Evolutionary conservation across 768 basidiomycete species (phyloP).

Genomic region (Phaeotremella skinneri): DNA sequence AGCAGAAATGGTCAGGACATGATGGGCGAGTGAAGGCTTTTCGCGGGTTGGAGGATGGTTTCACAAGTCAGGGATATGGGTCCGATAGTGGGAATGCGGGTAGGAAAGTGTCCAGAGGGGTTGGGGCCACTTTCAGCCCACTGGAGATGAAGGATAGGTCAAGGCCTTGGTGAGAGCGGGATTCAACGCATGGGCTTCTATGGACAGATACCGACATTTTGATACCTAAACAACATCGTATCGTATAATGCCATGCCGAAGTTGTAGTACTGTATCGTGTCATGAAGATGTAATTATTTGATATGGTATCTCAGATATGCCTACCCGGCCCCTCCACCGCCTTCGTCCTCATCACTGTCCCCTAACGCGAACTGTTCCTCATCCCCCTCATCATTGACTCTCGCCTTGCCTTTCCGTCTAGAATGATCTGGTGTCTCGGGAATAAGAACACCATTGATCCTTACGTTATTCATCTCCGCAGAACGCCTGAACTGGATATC

Average conservation of each 20-base stretch:
- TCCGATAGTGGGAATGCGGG: neutral
- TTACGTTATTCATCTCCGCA: neutral
- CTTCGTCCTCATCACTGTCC: constrained; percentile 28
- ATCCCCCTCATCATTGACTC: constrained; percentile 5
- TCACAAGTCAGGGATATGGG: neutral
- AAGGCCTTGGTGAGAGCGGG: constrained; percentile 23
- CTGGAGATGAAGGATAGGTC: constrained; percentile 32
- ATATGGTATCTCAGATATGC: too few species aligned
- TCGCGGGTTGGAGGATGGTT: neutral
- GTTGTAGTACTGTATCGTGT: too few species aligned
- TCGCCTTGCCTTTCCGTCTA: constrained; percentile 2
- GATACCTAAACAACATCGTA: constrained; percentile 2
- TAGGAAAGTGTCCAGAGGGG: constrained; percentile 8
- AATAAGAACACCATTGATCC: neutral
- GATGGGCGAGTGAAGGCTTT: constrained; percentile 1
- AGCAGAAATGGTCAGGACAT: constrained; percentile 10
- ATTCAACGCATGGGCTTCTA: neutral
- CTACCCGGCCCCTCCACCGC: neutral
- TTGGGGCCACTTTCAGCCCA: constrained; percentile 22
- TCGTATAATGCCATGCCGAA: too few species aligned
- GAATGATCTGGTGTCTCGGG: neutral
- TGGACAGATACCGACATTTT: neutral
- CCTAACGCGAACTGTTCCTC: constrained; percentile 33
- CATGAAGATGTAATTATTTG: too few species aligned
- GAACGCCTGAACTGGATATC: neutral